Evolutionary conservation across 805 yeast species (phyloP).

Genomic region (Ogataea naganishii): DNA sequence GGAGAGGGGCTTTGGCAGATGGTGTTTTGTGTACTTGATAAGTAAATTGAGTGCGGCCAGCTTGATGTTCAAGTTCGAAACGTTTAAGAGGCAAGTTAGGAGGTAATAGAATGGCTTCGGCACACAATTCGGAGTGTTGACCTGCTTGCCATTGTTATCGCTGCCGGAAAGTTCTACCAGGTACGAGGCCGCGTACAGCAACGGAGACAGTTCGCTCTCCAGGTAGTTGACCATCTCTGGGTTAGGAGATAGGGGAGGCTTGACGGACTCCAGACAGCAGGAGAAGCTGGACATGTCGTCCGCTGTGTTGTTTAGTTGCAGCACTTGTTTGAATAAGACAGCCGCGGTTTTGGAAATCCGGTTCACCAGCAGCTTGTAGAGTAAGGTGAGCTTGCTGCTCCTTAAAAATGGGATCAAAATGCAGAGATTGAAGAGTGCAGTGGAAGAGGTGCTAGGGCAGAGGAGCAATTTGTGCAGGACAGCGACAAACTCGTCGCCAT

Average conservation of each 20-base stretch:
- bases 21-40: conserved; percentile 15
- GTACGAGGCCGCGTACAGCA: conserved; percentile 17
- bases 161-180: conserved; percentile 5
- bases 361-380: conserved; percentile 15
- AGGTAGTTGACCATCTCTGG: conserved; percentile 7
- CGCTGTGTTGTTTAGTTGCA: conserved; percentile 10
- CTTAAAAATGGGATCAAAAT: conserved; percentile 18
- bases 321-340: conserved; percentile 12
- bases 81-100: conserved; percentile 14
- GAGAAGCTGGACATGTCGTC: conserved; percentile 9
- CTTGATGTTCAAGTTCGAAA: conserved; percentile 15
- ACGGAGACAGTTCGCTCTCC: conserved; percentile 15
- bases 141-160: conserved; percentile 2
- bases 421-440: conserved; percentile 14
- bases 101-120: conserved; percentile 20
- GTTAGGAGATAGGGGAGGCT: conserved; percentile 15
- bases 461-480: conserved; percentile 9
- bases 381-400: conserved; percentile 4
- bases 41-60: conserved; percentile 20
- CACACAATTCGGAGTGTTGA: conserved; percentile 3
- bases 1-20: conserved; percentile 8
- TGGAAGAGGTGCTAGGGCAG: conserved; percentile 3
- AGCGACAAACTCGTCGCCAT: conserved; percentile 9
- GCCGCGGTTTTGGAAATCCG: conserved; percentile 12
- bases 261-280: conserved; percentile 6